phyloP scores from a whole-genome alignment of 176 grass and related monocot genomes.

The Oryza rufipogon region DNA sequence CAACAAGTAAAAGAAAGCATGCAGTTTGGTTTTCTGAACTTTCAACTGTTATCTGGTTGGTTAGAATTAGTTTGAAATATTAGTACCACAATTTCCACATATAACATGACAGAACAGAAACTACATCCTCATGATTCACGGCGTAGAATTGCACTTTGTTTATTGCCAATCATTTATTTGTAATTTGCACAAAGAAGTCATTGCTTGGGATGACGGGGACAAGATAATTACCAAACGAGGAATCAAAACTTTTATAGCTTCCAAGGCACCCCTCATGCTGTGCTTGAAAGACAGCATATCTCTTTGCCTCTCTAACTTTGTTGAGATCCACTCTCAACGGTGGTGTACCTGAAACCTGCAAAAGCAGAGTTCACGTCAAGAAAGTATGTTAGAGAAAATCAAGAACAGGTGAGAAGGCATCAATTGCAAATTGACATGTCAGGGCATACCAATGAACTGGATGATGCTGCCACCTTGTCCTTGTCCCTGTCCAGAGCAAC shows the following conservation, averaged over 20 bases:
- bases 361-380: conserved; percentile 33
- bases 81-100: neutral
- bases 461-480: conserved; percentile 42
- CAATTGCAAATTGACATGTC: conserved; percentile 13
- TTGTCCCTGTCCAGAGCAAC: conserved; percentile 50
- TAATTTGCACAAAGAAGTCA: conserved; percentile 43
- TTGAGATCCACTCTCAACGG: conserved; percentile 54
- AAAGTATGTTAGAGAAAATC: conserved; percentile 25
- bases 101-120: neutral
- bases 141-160: neutral
- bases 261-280: conserved; percentile 80
- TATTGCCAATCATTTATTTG: conserved; percentile 11
- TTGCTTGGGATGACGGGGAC: conserved; percentile 73
- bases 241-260: conserved; percentile 85
- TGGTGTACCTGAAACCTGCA: conserved; percentile 49
- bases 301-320: conserved; percentile 73
- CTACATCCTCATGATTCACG: neutral
- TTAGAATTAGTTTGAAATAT: neutral
- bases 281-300: conserved; percentile 66
- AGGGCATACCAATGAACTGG: conserved; percentile 39
- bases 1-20: neutral
- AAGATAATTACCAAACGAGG: conserved; percentile 80
- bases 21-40: neutral
- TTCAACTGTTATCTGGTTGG: neutral
- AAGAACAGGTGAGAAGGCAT: conserved; percentile 10